A percentile compares a stretch with the other conserved stretches of the same genome.
These are phyloP conservation scores for Verticillium zaregamsianum DNA, from an alignment of 2,329 filamentous ascomycete species.

Conservation along the genomic window DNA sequence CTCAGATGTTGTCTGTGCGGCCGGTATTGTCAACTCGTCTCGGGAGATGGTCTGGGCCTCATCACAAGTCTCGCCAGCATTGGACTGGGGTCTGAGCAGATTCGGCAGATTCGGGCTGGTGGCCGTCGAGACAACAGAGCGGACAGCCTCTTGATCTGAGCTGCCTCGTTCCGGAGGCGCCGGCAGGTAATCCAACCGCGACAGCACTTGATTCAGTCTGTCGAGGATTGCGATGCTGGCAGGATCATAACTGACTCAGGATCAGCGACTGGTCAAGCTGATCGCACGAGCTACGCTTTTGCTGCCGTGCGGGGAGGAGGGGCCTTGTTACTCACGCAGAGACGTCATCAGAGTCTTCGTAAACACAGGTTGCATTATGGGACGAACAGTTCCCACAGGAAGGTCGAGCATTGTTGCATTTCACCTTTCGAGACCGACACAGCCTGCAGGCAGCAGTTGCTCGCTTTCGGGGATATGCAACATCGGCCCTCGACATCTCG, in stretches of 20 bases:
- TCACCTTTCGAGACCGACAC: slow-evolving; percentile 2
- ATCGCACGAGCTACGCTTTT: neutral
- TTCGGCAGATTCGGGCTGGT: neutral
- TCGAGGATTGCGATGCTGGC: slow-evolving; percentile 1
- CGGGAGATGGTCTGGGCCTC: neutral
- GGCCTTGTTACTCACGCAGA: neutral
- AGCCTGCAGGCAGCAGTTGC: neutral
- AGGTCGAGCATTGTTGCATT: slow-evolving; percentile 1
- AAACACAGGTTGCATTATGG: neutral
- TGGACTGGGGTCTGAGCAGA: neutral
- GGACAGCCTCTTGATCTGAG: neutral
- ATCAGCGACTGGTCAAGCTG: neutral
- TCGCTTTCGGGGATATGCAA: neutral
- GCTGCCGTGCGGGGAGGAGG: neutral
- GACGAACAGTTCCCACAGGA: neutral
- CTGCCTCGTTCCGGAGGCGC: neutral
- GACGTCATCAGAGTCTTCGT: slow-evolving; percentile 1
- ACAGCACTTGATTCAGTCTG: neutral
- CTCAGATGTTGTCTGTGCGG: neutral
- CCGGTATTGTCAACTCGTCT: neutral
- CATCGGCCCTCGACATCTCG: neutral
- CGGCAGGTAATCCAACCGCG: neutral
- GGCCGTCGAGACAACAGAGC: neutral
- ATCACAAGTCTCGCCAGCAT: neutral
- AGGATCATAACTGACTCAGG: neutral